Evolutionary conservation across 495 filamentous ascomycete genomes (phyloP), one percentile per base, ranked within the genome.

Genomic region (Trypethelium eluteriae): DNA sequence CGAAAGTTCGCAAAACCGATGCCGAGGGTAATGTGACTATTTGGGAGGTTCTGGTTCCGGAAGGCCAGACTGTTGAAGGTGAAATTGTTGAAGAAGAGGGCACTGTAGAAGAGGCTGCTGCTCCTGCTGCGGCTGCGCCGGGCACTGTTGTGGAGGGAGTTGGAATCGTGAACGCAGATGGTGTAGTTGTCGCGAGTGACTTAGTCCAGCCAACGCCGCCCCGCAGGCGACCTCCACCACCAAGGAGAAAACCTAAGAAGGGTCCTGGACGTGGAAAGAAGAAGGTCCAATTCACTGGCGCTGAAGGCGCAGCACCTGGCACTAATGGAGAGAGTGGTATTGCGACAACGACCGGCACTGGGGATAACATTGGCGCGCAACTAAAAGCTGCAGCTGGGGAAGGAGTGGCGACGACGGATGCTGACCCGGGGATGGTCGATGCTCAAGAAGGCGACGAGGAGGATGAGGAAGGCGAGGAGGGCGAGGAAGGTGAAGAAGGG

Each of bases 31-130:
- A 92, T 71, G 83, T 88, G 14, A 89, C 86, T 62, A 84, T 93
- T 34, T 89, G 90, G 74, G 91, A 93, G 67, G 86, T 92, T 9
- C 87, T 90, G 62, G 84, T 94, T 4, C 83, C 86, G 2, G 89
- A 92, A 66, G 92, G 92, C 0, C 90, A 93, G 74, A 82, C 80
- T 3, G 85, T 96, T 2, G 90, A 93, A 63, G 90, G 90, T 53
- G 90, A 96, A 68, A 83, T 96, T 36, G 82, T 87, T 39, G 78
- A 85, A 10, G 86, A 88, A 18, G 81, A 82, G 44, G 74, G 76
- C n/a, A 63, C 69, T 39, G 62, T 68, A 14, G 70, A 69, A 36
- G 73, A 72, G 62, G 44, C 65, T 12, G 62, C 80, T 7, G 78
- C 73, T 49, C 76, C 80, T 0, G 78, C 83, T 65, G 78, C 79